phyloP scores from a whole-genome alignment of 2,329 filamentous ascomycete species.

The Fusarium drepaniforme region DNA sequence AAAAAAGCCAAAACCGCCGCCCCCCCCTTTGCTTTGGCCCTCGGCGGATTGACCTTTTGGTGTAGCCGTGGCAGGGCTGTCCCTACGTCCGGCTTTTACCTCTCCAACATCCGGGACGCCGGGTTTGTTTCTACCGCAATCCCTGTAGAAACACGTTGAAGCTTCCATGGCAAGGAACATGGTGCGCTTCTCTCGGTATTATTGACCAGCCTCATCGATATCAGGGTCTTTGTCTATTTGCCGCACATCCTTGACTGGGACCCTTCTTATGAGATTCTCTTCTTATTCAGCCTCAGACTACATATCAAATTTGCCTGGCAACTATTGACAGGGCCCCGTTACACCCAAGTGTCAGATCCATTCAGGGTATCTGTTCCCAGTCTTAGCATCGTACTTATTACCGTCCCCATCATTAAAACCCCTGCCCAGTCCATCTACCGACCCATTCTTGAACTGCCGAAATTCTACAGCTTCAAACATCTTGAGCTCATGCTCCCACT shows the following conservation, averaged over 20 bases:
- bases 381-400: conserved; percentile 7
- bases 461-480: conserved; percentile 10
- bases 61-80: conserved; percentile 19
- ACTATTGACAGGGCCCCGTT: background rate
- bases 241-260: background rate
- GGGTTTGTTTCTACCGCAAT: conserved; percentile 13
- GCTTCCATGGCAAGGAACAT: background rate
- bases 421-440: conserved; percentile 9
- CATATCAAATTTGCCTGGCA: background rate
- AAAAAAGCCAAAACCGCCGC: background rate
- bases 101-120: conserved; percentile 8
- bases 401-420: conserved; percentile 13
- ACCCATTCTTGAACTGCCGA: conserved; percentile 10
- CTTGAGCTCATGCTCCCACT: conserved; percentile 19
- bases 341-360: background rate
- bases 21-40: background rate
- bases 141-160: conserved; percentile 9
- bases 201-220: conserved; percentile 4
- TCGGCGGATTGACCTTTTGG: conserved; percentile 11
- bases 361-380: conserved; percentile 8
- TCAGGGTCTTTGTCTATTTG: conserved; percentile 8
- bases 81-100: conserved; percentile 16
- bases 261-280: background rate
- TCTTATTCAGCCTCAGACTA: background rate
- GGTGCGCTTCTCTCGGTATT: background rate